These are phyloP conservation scores for Venturia asperata DNA, from an alignment of 2,329 filamentous ascomycete genomes.

Conservation along the genomic window DNA sequence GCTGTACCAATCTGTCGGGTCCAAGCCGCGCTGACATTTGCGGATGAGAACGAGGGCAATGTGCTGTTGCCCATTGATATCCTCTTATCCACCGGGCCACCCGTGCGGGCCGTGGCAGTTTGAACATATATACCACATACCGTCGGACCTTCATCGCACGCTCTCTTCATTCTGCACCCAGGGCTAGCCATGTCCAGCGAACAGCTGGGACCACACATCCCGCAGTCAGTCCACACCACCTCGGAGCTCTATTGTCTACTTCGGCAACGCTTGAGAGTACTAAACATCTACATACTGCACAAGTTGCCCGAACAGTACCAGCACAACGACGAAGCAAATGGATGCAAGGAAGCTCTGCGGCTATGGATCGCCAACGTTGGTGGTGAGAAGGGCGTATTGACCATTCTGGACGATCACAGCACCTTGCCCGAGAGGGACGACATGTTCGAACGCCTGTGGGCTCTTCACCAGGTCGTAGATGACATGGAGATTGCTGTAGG, in stretches of 20 bases:
- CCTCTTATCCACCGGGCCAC: constrained; percentile 9
- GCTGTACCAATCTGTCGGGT: constrained; percentile 6
- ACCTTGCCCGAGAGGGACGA: neutral
- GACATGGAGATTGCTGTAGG: constrained; percentile 5
- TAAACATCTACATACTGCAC: neutral
- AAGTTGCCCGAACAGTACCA: neutral
- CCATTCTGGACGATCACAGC: neutral
- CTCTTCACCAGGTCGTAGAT: neutral
- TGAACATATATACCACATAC: neutral
- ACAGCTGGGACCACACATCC: neutral
- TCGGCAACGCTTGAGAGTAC: neutral
- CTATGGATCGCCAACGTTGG: neutral
- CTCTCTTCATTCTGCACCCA: neutral
- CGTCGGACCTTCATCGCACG: neutral
- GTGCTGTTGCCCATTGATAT: neutral
- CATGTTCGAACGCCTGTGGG: neutral
- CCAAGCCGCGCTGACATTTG: neutral
- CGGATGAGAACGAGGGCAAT: constrained; percentile 4
- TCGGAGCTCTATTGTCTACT: neutral
- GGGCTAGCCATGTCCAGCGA: constrained; percentile 7
- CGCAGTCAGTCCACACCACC: neutral
- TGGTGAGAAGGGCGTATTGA: neutral
- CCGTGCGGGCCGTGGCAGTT: neutral
- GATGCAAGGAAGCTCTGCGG: neutral
- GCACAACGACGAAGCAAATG: neutral